phyloP scores from a whole-genome alignment of 106 monocot genomes.

The Apostasia shenzhenica region DNA sequence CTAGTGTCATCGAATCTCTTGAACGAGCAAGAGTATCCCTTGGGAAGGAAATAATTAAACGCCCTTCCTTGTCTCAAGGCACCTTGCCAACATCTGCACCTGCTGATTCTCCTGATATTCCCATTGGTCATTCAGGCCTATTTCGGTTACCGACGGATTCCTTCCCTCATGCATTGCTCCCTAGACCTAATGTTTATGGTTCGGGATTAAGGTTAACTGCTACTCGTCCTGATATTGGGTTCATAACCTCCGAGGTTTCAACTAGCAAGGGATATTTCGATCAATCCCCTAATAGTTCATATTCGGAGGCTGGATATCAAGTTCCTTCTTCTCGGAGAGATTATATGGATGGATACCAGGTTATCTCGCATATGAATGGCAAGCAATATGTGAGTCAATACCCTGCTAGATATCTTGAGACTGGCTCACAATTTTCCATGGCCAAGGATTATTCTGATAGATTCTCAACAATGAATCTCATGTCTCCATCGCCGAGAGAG shows the following conservation, averaged over 20 bases:
- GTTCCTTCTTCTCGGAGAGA: slow-evolving; percentile 12
- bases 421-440: slow-evolving; percentile 1
- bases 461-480: background rate
- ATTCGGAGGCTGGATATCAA: slow-evolving; percentile 15
- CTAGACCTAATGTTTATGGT: slow-evolving; percentile 1
- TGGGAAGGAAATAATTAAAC: slow-evolving; percentile 20
- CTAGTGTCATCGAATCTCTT: slow-evolving; percentile 49
- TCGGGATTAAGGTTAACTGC: slow-evolving; percentile 18
- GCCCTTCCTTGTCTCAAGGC: slow-evolving; percentile 6
- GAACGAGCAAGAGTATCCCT: slow-evolving; percentile 56
- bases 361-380: background rate
- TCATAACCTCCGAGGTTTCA: background rate
- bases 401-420: background rate
- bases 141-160: slow-evolving; percentile 64
- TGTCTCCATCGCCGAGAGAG: slow-evolving; percentile 3
- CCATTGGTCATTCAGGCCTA: slow-evolving; percentile 27
- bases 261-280: background rate
- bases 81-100: slow-evolving; percentile 13
- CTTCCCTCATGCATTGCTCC: slow-evolving; percentile 8
- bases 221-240: slow-evolving; percentile 2
- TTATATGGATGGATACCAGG: slow-evolving; percentile 2
- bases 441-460: slow-evolving; percentile 9
- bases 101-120: slow-evolving; percentile 19
- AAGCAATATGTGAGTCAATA: background rate
- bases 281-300: background rate